Base-by-base conservation (phyloP, 495 filamentous ascomycete genomes). In the Cercophora sp. region DNA sequence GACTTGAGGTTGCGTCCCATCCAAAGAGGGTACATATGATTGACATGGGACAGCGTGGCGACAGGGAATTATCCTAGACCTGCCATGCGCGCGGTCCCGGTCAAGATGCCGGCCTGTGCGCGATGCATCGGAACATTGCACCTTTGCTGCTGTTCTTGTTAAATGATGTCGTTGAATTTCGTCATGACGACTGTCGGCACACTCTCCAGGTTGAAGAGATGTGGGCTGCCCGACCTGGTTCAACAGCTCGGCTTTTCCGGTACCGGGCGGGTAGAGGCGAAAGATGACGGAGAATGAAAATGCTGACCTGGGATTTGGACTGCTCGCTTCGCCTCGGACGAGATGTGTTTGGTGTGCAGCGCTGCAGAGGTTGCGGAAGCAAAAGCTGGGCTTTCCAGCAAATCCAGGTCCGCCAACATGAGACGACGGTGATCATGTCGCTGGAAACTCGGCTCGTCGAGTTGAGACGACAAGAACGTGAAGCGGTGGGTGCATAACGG, bases 201-300 rank as follows among this genome's bases (percentile, higher is more conserved):
- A n/a, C 13, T 18, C 18, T 48, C 35, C n/a, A 48, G 25, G n/a
- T 34, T 34, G 39, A 20, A 16, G 35, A 35, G 49, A 42, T 16
- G 24, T n/a, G 16, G 11, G 16, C 22, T 45, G 36, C 22, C 8
- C 13, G 47, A 59, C 57, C 57, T 31, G 58, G 56, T 51, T 35
- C 23, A 20, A 8, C 22, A 45, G 20, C 18, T 19, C 45, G 35
- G 25, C 18, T 47, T 52, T 22, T 50, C 40, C 45, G 55, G 54
- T 61, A 59, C 54, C 58, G 58, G 40, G 40, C 58, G 61, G 61
- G 58, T 61, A 61, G 51, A 63, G 58, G 61, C 60, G 60, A 63
- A 44, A 6, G 6, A 23, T 22, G 44, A 36, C 9, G n/a, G 46
- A 10, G 36, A 46, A 26, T 22, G 39, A 15, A 26, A 44, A 11